These are phyloP conservation scores for Fusarium citri DNA, from an alignment of 2,329 filamentous ascomycete species.

Conservation along the genomic window DNA sequence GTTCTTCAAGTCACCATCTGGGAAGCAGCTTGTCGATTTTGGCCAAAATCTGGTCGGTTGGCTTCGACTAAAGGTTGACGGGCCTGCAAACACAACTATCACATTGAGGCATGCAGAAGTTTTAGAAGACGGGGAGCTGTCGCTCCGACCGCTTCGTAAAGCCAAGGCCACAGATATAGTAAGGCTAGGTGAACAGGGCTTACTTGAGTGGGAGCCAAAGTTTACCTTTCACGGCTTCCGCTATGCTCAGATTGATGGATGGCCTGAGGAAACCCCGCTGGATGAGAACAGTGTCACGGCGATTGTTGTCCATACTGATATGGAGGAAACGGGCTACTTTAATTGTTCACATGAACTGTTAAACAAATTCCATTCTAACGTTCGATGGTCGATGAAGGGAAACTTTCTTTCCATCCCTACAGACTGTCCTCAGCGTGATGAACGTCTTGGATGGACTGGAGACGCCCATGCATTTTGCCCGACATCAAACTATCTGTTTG, in stretches of 20 bases:
- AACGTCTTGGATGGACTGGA: constrained; percentile 66
- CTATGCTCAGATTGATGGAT: constrained; percentile 59
- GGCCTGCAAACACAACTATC: not conserved
- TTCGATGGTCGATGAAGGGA: constrained; percentile 65
- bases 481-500: constrained; percentile 64
- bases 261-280: constrained; percentile 36
- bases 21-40: constrained; percentile 13
- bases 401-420: constrained; percentile 67
- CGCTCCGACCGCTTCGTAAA: not conserved
- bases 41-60: constrained; percentile 18
- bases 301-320: constrained; percentile 62
- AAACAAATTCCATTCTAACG: constrained; percentile 66
- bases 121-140: constrained; percentile 14
- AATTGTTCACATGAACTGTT: constrained; percentile 62
- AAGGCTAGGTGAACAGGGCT: not conserved
- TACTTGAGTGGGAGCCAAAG: constrained; percentile 52
- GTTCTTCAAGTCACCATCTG: constrained; percentile 51
- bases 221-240: constrained; percentile 67
- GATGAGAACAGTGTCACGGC: constrained; percentile 44
- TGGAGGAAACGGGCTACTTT: constrained; percentile 63
- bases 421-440: constrained; percentile 64
- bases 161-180: not conserved
- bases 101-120: constrained; percentile 17
- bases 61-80: not conserved
- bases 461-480: constrained; percentile 61